Base-by-base conservation (phyloP, 257 asterid species). In the Osmanthus fragrans region DNA sequence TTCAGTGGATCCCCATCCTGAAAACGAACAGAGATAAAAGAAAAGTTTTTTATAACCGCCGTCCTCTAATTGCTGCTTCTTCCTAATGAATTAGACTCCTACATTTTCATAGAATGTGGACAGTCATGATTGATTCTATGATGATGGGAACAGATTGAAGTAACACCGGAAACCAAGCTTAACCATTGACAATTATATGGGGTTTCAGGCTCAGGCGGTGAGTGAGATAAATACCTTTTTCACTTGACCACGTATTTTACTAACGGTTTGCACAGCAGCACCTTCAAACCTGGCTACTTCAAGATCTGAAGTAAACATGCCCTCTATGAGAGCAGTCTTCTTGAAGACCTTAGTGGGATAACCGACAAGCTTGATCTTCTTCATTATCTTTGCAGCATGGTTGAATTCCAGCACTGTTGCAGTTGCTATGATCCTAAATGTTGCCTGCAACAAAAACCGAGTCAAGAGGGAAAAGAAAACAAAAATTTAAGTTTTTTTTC, bases 221-320 rank as follows among this genome's bases (percentile, higher is more conserved):
- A 68, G 39, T 47, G 69, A 72, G 77, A 76, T 18, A 73, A 71
- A 19, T 91, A 95, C 99, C 99, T 95, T 95, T 82, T 95, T 95
- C 73, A 95, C 96, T 86, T 95, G 98, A 70, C 99, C 98, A 25
- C 97, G 96, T 74, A 95, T 93, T 77, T 97, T 97, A 86, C 99
- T 95, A 72, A 95, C 98, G 37, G 98, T 95, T 71, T 91, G 93
- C 67, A 95, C 78, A 76, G 97, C 91, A 37, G 98, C 98, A 76
- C 98, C 99, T 89, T 95, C 94, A 83, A 93, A 95, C 88, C 97
- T 91, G 81, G 99, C 99, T 82, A 95, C 86, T 87, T 95, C 99
- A 81, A 95, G 98, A 88, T 90, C 97, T n/a, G 99, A 91, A 74
- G 99, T 95, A 85, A 93, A 95, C 99, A 95, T 93, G 77, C 89